A percentile compares a stretch with the other conserved stretches of the same genome.
Conservation (phyloP, 352 stramenopile species). For the Thraustotheca clavata region DNA sequence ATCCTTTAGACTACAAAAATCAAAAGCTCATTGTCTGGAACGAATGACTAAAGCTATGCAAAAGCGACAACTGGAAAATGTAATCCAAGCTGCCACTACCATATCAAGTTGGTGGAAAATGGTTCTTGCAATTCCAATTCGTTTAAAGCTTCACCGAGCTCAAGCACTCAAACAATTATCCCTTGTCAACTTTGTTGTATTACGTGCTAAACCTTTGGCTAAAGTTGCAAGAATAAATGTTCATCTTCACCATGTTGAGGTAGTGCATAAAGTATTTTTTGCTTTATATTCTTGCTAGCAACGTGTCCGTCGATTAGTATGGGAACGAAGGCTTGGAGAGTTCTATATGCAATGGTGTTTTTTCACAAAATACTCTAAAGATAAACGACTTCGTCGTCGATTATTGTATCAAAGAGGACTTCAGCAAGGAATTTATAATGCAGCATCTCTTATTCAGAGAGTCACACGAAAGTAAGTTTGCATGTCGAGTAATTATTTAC, state of each 20-base stretch:
- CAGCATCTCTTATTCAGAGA: neutral
- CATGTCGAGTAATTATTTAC: neutral
- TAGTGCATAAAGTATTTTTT: neutral
- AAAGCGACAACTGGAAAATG: neutral
- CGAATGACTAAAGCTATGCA: conserved; percentile 9
- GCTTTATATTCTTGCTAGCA: neutral
- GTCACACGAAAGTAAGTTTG: neutral
- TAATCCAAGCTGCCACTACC: neutral
- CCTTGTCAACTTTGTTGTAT: neutral
- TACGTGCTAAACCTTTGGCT: neutral
- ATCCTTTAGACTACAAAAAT: neutral
- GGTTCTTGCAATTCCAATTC: neutral
- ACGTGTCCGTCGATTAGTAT: neutral
- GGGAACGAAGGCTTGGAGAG: neutral
- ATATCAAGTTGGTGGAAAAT: conserved; percentile 17
- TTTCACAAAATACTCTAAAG: neutral
- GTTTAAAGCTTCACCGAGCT: neutral
- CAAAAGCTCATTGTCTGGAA: neutral
- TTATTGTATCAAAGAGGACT: neutral
- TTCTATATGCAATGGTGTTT: neutral
- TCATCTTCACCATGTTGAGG: neutral
- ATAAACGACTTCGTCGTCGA: neutral
- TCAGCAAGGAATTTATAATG: neutral
- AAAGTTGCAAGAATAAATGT: neutral
- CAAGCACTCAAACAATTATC: neutral